phyloP scores from a whole-genome alignment of 495 filamentous ascomycete genomes.

The Talaromyces ruber region DNA sequence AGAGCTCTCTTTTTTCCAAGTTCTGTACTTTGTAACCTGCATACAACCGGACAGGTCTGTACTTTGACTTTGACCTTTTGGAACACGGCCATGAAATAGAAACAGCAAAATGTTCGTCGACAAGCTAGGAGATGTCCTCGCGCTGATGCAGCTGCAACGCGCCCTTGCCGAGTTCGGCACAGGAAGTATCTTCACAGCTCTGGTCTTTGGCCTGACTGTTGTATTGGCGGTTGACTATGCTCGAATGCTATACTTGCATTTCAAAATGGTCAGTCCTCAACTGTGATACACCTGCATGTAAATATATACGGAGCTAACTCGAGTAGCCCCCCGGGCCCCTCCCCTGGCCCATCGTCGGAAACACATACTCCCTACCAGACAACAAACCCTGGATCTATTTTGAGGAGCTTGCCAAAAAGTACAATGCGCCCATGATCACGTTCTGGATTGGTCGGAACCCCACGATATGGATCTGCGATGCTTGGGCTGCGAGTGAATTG shows the following conservation, averaged over 20 bases:
- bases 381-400: constrained; percentile 59
- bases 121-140: background rate
- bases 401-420: constrained; percentile 45
- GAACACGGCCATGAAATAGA: background rate
- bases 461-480: constrained; percentile 59
- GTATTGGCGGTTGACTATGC: background rate
- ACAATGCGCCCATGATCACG: constrained; percentile 48
- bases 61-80: background rate
- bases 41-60: background rate
- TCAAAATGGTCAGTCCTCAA: background rate
- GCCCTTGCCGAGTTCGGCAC: background rate
- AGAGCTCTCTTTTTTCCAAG: background rate
- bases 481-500: constrained; percentile 45
- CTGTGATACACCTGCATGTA: too few species aligned
- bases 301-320: too few species aligned
- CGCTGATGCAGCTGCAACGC: background rate
- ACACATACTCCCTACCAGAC: constrained; percentile 50
- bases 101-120: background rate
- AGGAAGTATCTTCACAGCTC: background rate
- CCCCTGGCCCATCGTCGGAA: constrained; percentile 31
- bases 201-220: background rate
- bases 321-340: constrained; percentile 46
- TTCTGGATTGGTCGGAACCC: constrained; percentile 56
- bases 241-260: background rate
- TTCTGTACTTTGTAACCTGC: background rate